Base-by-base conservation (phyloP, 2,329 filamentous ascomycete species). In the Trichoderma afroharzianum region DNA sequence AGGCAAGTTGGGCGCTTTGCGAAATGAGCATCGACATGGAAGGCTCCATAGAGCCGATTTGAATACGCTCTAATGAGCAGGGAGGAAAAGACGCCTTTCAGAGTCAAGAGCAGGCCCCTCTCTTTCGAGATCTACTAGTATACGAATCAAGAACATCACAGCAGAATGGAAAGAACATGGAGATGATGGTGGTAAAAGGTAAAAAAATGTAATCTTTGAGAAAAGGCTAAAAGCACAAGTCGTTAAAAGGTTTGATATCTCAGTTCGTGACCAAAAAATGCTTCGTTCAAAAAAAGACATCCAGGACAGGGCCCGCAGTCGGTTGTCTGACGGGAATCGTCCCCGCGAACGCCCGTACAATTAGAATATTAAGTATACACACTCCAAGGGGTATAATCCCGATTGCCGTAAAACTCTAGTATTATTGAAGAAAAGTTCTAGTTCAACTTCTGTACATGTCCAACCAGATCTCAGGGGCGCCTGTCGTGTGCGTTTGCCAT, bases 321-420 rank as follows among this genome's bases (percentile, higher is more conserved):
- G 72, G 70, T 57, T 62, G 68, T 71, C 72, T 68, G 71, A 71
- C 70, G 63, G 55, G 66, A 72, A 72, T 64, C 72, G 59, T 68
- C 71, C 61, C 70, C 73, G 68, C 72, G 72, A 75, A 75, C 75
- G 74, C 78, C 76, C 70, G 76, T 78, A 76, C 77, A 73, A 86
- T 86, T 86, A 85, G 81, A 84, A 84, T 75, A 83, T 85, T 85
- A 85, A 80, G 77, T 83, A 43, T 43, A 84, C 79, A 81, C 75
- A 73, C 74, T 72, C 72, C 74, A 72, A 67, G 61, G 70, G 71
- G 68, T 69, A 61, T 61, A 61, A 39, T 69, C 66, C 66, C 70
- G 63, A 47, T 67, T 74, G 72, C 73, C 74, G 73, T 75, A 74
- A 76, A 76, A 69, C 75, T 75, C 74, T 75, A 74, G 62, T 79